phyloP scores from a whole-genome alignment of 176 grass and related monocot genomes.

The Musa troglodytarum region DNA sequence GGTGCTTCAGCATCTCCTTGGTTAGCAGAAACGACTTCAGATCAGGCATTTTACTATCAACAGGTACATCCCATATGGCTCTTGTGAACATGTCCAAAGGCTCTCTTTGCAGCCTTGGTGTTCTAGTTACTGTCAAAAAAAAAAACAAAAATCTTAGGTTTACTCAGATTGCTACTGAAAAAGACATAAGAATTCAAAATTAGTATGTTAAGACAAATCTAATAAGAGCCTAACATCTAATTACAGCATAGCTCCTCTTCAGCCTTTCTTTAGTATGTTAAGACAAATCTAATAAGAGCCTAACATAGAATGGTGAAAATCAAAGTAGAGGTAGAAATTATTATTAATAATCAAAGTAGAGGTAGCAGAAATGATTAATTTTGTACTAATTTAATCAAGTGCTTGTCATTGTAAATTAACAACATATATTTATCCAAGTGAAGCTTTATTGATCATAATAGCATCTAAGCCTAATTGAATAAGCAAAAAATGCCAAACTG shows the following conservation, averaged over 20 bases:
- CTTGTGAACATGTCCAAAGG: constrained; percentile 35
- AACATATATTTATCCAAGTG: too few relatives aligned
- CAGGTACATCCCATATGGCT: constrained; percentile 59
- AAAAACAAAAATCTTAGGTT: neutral
- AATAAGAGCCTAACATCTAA: too few relatives aligned
- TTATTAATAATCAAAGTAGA: neutral
- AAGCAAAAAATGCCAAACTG: neutral
- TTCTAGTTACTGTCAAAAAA: neutral
- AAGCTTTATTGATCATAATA: neutral
- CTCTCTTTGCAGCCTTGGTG: neutral
- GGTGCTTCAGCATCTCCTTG: constrained; percentile 50
- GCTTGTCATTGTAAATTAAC: too few relatives aligned
- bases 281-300: neutral
- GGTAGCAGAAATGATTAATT: neutral
- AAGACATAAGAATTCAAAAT: neutral
- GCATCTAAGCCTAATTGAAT: neutral
- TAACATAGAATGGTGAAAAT: neutral
- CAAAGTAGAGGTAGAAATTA: neutral
- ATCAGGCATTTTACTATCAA: constrained; percentile 39
- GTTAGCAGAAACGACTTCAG: constrained; percentile 54
- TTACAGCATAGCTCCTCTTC: too few relatives aligned
- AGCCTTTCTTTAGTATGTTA: too few relatives aligned
- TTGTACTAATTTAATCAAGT: neutral
- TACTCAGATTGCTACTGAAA: neutral
- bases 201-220: too few relatives aligned